phyloP scores from a whole-genome alignment of 208 protist species.

The Acanthamoeba castellanii region DNA sequence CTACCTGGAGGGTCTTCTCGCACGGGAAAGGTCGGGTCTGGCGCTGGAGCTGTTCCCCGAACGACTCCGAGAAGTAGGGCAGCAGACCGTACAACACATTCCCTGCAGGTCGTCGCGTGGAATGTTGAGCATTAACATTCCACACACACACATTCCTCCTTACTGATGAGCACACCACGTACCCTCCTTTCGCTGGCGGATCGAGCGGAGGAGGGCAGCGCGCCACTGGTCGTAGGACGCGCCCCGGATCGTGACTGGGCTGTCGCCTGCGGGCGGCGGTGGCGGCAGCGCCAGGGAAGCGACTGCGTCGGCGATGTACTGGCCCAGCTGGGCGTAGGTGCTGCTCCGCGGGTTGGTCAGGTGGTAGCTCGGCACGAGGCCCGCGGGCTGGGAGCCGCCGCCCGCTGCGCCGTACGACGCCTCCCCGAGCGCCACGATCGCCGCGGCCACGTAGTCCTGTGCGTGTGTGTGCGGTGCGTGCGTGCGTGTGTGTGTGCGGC shows the following conservation, averaged over 20 bases:
- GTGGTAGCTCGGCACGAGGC: background rate
- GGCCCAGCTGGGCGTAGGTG: conserved; percentile 4
- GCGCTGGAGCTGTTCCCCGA: background rate
- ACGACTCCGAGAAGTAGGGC: conserved; percentile 3
- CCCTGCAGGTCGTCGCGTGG: background rate
- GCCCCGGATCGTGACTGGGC: background rate
- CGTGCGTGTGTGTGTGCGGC: no score
- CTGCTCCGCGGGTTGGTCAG: background rate
- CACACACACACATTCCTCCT: no score
- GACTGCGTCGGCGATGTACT: background rate
- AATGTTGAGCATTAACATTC: background rate
- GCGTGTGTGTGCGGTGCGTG: no score
- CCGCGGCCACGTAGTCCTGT: conserved; percentile 23
- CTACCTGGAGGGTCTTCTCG: background rate
- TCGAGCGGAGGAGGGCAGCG: background rate
- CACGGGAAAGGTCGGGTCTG: background rate
- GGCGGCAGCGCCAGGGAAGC: background rate
- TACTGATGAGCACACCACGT: background rate
- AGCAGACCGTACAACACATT: conserved; percentile 8
- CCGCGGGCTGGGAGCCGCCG: background rate
- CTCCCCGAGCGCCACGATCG: conserved; percentile 7
- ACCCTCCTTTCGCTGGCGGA: background rate
- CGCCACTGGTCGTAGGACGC: background rate
- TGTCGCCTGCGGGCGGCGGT: no score
- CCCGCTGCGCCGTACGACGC: background rate